Evolutionary conservation across 352 stramenopile genomes (phyloP), one percentile per base, ranked within the genome.

Genomic region (Globisporangium recalcitrans): DNA sequence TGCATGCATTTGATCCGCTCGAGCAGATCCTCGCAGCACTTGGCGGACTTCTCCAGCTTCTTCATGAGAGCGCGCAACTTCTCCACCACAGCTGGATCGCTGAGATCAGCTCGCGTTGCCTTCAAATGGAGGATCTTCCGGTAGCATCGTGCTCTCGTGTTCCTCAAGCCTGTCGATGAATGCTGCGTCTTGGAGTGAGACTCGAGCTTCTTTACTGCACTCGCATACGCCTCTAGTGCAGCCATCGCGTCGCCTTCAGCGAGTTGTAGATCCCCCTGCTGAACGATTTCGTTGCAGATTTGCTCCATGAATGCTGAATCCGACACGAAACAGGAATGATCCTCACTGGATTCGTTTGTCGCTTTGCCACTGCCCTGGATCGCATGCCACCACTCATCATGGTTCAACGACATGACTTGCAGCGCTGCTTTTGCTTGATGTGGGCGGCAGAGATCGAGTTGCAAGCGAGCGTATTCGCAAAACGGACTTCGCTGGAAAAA

Each of bases 401-500:
- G 22, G 29, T 27, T 51, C 5, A 52, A 63, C 7, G 65, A 60
- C 4, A 91, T 60, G 3, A 85, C 42, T 38, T 71, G 73, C 42
- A 88, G 71, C 2, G 82, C 73, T 24, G 73, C 55, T 52, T 75
- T 75, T 4, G 80, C 82, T 48, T 88, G 73, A 29, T 69, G 69
- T 24, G 77, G 71, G 0, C 74, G 71, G 44, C 61, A 68, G 26
- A 77, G 67, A 34, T 82, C 75, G 14, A 90, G 59, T 26, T 91
- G 75, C 49, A 92, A 52, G 59, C 87, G 71, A 9, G 79, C 80
- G 31, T 82, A 92, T 48, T 86, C 71, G 51, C 79, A 82, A 64
- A 88, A 87, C 21, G 82, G 82, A 27, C 69, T 64, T 21, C 70
- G 77, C 52, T 74, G 73, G n/a, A 87, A 88, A 13, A 76, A 75